phyloP scores from a whole-genome alignment of 1,284 basidiomycete species.

The Tilletia horrida region DNA sequence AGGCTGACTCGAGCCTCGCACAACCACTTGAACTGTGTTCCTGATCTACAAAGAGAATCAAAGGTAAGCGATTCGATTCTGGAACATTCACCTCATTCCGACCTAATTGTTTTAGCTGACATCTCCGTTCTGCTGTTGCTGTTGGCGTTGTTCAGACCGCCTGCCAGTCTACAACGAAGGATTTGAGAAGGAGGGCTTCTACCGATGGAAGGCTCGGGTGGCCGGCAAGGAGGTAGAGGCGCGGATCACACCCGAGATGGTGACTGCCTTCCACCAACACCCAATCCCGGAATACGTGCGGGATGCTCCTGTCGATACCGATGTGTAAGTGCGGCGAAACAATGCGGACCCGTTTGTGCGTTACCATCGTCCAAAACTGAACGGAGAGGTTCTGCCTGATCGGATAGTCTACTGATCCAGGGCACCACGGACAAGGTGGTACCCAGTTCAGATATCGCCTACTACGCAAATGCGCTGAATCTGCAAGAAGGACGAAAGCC shows the following conservation, averaged over 20 bases:
- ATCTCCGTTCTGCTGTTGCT: neutral
- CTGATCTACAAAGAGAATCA: neutral
- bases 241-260: conserved; percentile 32
- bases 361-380: no score
- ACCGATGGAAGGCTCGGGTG: conserved; percentile 37
- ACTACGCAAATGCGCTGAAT: conserved; percentile 34
- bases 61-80: neutral
- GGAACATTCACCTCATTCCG: no score
- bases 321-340: conserved; percentile 21
- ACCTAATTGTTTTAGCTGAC: no score
- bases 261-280: conserved; percentile 37
- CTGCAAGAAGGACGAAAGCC: conserved; percentile 23
- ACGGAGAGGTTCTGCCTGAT: no score
- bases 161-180: conserved; percentile 29
- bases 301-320: conserved; percentile 35
- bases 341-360: neutral
- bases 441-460: conserved; percentile 31
- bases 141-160: conserved; percentile 23
- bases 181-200: conserved; percentile 37
- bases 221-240: conserved; percentile 35
- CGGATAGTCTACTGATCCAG: conserved; percentile 31
- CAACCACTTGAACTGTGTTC: conserved; percentile 52
- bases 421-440: conserved; percentile 41
- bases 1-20: conserved; percentile 59
- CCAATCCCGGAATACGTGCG: conserved; percentile 30